A percentile compares a stretch with the other conserved stretches of the same genome.
phyloP scores from a whole-genome alignment of 2,329 filamentous ascomycete species.

The Trichophyton verrucosum region DNA sequence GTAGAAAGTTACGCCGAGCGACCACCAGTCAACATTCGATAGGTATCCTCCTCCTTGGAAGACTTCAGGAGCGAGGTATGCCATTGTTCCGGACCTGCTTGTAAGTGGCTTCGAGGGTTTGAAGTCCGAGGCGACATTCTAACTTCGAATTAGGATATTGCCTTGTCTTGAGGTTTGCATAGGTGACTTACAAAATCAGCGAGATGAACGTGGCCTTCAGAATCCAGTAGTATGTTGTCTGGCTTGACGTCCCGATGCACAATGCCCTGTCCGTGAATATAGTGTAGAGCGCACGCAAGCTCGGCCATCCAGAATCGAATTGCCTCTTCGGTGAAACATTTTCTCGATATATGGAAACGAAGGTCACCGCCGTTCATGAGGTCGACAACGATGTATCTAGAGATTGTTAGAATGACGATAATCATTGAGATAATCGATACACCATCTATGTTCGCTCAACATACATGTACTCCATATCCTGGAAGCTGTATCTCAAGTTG shows the following conservation, averaged over 20 bases:
- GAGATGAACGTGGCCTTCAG: slow-evolving; percentile 87
- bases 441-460: slow-evolving; percentile 24
- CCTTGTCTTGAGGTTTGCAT: slow-evolving; percentile 5
- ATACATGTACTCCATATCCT: slow-evolving; percentile 97
- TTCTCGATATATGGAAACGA: slow-evolving; percentile 93
- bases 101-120: slow-evolving; percentile 69
- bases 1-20: slow-evolving; percentile 92
- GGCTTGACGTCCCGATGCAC: slow-evolving; percentile 88
- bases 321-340: slow-evolving; percentile 94
- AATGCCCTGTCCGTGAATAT: slow-evolving; percentile 75
- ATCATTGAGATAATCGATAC: not conserved
- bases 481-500: slow-evolving; percentile 96
- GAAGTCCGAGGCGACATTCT: slow-evolving; percentile 96
- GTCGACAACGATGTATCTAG: slow-evolving; percentile 85
- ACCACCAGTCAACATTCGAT: slow-evolving; percentile 95
- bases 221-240: slow-evolving; percentile 78
- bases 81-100: slow-evolving; percentile 92
- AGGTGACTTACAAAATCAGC: slow-evolving; percentile 72
- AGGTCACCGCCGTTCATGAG: slow-evolving; percentile 96
- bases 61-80: slow-evolving; percentile 91
- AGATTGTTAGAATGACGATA: slow-evolving; percentile 15
- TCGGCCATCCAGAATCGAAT: slow-evolving; percentile 96
- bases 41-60: slow-evolving; percentile 84
- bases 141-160: not conserved
- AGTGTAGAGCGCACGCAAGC: slow-evolving; percentile 77